Base-by-base conservation (phyloP, 352 stramenopile species). In the Pythium sp. region DNA sequence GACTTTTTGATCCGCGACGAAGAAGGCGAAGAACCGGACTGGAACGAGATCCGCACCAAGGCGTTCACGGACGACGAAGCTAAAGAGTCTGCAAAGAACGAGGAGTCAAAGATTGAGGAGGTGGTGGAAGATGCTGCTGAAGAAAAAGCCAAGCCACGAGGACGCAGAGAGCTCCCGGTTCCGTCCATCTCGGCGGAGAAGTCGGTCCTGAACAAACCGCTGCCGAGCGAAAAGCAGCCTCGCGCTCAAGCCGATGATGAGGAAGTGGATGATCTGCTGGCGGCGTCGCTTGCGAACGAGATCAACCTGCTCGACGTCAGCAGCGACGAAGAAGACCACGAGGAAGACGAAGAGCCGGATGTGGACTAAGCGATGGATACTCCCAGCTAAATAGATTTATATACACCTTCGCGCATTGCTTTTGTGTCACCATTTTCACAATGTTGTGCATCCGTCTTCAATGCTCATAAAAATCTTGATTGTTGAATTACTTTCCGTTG, bases 1-100 rank as follows among this genome's bases (percentile, higher is more conserved):
- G 87, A 94, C 63, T 93, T 95, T 53, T 61, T 95, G 36, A 95
- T 95, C 63, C 87, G 87, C 56, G 87, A 95, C 36, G 87, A 95
- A 81, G 87, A 94, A 49, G 87, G 87, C 7, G 87, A 94, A 46
- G 87, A 93, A 59, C 87, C 87, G 24, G 87, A 95, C 65, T 95
- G 86, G 87, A 74, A 94, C 60, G 82, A 87, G 12, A 73, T 95
- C 7, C 84, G 86, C 61, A 28, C 84, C 15, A 83, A 93, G 68
- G 83, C 84, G 8, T 86, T 92, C 47, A 77, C 79, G 32, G 71
- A 75, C 59, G 82, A 91, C 2, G 68, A 78, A 11, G 71, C 61
- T 22, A 61, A 77, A 30, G 57, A 66, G 15, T 57, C 75, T 6
- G 34, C 18, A 6, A 56, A 18, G 6, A 30, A 30, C 4, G 15